phyloP scores from a whole-genome alignment of 2,329 filamentous ascomycete genomes.

The Epichloe brachyelytri region DNA sequence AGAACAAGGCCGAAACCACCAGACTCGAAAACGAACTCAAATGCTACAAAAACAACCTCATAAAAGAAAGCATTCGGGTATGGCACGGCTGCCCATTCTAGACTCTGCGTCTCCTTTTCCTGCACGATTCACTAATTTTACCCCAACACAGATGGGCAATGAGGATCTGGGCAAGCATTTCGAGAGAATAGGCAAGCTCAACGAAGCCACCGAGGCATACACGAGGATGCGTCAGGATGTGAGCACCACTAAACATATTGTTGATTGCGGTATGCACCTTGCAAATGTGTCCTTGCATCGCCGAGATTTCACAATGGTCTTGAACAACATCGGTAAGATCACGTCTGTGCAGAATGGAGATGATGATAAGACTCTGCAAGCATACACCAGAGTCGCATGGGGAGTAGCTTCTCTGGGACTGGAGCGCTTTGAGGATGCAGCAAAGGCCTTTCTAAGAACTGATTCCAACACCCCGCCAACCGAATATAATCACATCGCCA shows the following conservation, averaged over 20 bases:
- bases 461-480: constrained; percentile 36
- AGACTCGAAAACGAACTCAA: constrained; percentile 78
- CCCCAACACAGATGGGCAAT: constrained; percentile 63
- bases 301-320: constrained; percentile 60
- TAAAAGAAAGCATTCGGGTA: constrained; percentile 93
- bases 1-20: constrained; percentile 56
- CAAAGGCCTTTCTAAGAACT: constrained; percentile 53
- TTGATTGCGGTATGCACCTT: constrained; percentile 69
- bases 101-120: neutral
- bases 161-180: constrained; percentile 82
- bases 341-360: constrained; percentile 33
- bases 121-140: neutral
- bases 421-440: constrained; percentile 47
- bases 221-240: constrained; percentile 83
- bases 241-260: constrained; percentile 68
- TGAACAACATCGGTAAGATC: constrained; percentile 51
- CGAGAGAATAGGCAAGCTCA: constrained; percentile 63
- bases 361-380: constrained; percentile 30
- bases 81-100: neutral
- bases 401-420: constrained; percentile 37
- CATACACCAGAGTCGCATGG: constrained; percentile 39
- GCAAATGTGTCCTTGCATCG: constrained; percentile 65
- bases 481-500: constrained; percentile 59
- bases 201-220: constrained; percentile 63
- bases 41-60: constrained; percentile 90